Evolutionary conservation across 2,329 filamentous ascomycete species (phyloP), one percentile per base, ranked within the genome.

Genomic region (Lasiodiplodia theobromae): DNA sequence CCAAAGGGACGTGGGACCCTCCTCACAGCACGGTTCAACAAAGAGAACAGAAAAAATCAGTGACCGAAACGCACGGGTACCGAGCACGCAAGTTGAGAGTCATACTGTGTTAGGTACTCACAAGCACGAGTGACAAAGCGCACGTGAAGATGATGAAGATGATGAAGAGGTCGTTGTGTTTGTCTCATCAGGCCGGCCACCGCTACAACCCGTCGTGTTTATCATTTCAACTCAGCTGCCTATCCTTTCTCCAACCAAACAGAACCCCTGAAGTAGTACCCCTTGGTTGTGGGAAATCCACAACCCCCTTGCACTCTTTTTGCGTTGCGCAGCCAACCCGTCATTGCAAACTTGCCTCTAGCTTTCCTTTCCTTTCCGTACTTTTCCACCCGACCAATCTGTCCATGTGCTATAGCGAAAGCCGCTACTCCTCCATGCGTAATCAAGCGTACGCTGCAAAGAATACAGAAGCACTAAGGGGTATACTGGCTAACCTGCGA

Each of bases 151-250:
- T 18, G 38, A 31, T 11, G 28, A 31, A 4, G 28, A 49, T 16
- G 8, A 25, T 28, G 57, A 34, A 63, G 54, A 64, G 44, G 25
- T 64, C 44, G 28, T 52, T 64, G 11, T 31, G 12, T 64, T 53
- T 64, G 60, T 52, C 60, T 64, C 60, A 52, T 64, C 60, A 64
- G 44, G 60, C 47, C 47, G 60, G 60, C 47, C 44, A 49, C 51
- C 28, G 23, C 23, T 16, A 52, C 60, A 64, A 64, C 60, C 44
- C 60, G 51, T 64, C 60, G 14, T 64, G 31, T 38, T 64, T 64
- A 64, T 64, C 60, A 64, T 64, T 64, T 64, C 60, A 64, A 37
- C 60, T 64, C 60, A 28, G 28, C 60, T 64, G 60, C 60, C 60
- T 64, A 49, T 34, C 58, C 58, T n/a, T 64, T 37, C 34, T 18